A percentile compares a stretch with the other conserved stretches of the same genome.
Conservation (phyloP, 805 yeast species). For the Zygosaccharomyces bailii region DNA sequence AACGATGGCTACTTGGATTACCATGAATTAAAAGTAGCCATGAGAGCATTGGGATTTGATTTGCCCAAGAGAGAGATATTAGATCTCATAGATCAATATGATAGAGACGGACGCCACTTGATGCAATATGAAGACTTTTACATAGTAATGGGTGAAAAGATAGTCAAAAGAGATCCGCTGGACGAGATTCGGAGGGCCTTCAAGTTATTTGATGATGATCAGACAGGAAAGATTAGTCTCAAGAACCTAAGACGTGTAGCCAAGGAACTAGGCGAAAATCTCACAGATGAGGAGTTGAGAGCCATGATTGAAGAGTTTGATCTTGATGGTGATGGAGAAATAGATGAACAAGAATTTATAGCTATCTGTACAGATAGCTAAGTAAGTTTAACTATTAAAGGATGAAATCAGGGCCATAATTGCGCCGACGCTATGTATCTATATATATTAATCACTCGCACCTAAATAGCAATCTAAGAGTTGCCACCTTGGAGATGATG, state of each 20-base stretch:
- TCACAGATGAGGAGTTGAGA: constrained; percentile 85
- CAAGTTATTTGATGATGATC: constrained; percentile 81
- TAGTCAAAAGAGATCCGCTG: constrained; percentile 84
- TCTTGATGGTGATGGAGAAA: constrained; percentile 92
- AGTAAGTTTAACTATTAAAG: not conserved
- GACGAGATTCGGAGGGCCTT: constrained; percentile 92
- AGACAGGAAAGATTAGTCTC: constrained; percentile 79
- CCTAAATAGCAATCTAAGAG: too few species aligned
- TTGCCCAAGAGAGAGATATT: constrained; percentile 70
- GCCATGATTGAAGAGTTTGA: constrained; percentile 99
- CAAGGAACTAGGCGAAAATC: constrained; percentile 85
- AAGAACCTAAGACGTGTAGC: constrained; percentile 85
- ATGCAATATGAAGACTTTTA: constrained; percentile 81
- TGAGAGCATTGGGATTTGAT: constrained; percentile 90
- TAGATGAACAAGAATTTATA: constrained; percentile 85
- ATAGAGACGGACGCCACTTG: constrained; percentile 65
- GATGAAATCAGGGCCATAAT: not conserved
- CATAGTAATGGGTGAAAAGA: constrained; percentile 66
- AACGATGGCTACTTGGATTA: constrained; percentile 86
- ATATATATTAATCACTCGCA: not conserved
- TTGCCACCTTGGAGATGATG: too few species aligned
- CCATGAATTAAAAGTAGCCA: constrained; percentile 90
- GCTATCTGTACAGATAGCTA: constrained; percentile 76
- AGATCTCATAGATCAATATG: constrained; percentile 75
- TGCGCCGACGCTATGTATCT: constrained; percentile 2